These are phyloP conservation scores for Lactarius quietus DNA, from an alignment of 768 basidiomycete species.

Conservation along the genomic window DNA sequence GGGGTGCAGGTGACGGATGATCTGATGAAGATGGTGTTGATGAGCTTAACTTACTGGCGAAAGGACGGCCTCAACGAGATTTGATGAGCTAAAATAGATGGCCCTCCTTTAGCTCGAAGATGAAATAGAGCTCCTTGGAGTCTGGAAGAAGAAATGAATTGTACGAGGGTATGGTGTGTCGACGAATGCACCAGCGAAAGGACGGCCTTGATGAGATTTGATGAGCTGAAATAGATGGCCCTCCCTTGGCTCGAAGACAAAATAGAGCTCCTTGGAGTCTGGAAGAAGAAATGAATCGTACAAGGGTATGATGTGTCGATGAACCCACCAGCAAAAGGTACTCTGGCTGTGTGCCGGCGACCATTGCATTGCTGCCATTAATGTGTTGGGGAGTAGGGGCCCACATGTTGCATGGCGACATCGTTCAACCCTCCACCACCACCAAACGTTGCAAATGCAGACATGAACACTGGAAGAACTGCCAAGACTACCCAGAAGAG, in stretches of 20 bases:
- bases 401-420: slow-evolving; percentile 96
- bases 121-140: slow-evolving; percentile 96
- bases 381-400: slow-evolving; percentile 88
- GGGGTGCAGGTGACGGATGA: slow-evolving; percentile 84
- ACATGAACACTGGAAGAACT: no score
- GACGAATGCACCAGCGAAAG: slow-evolving; percentile 97
- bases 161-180: slow-evolving; percentile 97
- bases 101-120: slow-evolving; percentile 99
- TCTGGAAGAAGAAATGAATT: slow-evolving; percentile 98
- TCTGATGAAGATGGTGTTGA: slow-evolving; percentile 94
- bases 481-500: no score
- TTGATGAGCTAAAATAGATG: slow-evolving; percentile 99
- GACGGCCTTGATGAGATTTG: no score
- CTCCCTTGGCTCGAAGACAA: slow-evolving; percentile 99
- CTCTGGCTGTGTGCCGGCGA: slow-evolving; percentile 86
- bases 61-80: slow-evolving; percentile 87
- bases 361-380: slow-evolving; percentile 95
- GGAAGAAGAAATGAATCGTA: slow-evolving; percentile 99
- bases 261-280: slow-evolving; percentile 92
- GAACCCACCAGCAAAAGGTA: slow-evolving; percentile 92
- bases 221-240: no score
- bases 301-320: slow-evolving; percentile 96
- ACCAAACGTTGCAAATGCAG: no score
- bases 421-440: no score
- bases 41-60: slow-evolving; percentile 95